Base-by-base conservation (phyloP, 371 early-diverging fungal genomes). In the Cokeromyces recurvatus region DNA sequence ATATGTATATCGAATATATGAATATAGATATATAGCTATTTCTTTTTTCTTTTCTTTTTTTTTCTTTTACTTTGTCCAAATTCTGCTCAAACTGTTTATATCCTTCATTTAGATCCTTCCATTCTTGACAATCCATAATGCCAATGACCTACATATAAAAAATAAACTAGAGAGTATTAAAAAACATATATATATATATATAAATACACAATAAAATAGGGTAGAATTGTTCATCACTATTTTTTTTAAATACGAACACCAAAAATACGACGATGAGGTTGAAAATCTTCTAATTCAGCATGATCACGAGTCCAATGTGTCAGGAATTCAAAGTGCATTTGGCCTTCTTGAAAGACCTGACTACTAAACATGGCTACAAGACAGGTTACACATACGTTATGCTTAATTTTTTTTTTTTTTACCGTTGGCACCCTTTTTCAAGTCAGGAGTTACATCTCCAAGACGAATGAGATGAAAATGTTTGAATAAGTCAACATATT, bases 71-170 rank as follows among this genome's bases (percentile, higher is more conserved):
- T 68, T 82, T 72, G 48, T 77, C 64, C 2, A 82, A 56, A 22
- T 78, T 76, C 32, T 74, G 65, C 19, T 77, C 79, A 57, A 89
- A 90, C 35, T 76, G 67, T 34, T 71, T 65, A 50, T 75, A 70
- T 7, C 84, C 84, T 60, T 87, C 80, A 11, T 66, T 62, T 27
- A 91, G 56, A 32, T 75, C 72, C 29, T 78, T 68, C 79, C 79
- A 84, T 53, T 87, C 86, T 55, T 78, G 77, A 59, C 91, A 90
- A 55, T 89, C 82, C 85, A 87, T 84, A 36, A 90, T 87, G 36
- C 90, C 90, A 67, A 89, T 83, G 17, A 89, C 86, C 89, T 59
- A 36, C 10, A 9, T 17, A 23, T 15, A 19, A 23, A 20, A 24
- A n/a, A 49, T 27, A 5, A 39, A 24, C n/a, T 37, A 32, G n/a